A percentile compares a stretch with the other conserved stretches of the same genome.
Conservation (phyloP, 768 basidiomycete genomes). For the Boletus rubroflammeus region DNA sequence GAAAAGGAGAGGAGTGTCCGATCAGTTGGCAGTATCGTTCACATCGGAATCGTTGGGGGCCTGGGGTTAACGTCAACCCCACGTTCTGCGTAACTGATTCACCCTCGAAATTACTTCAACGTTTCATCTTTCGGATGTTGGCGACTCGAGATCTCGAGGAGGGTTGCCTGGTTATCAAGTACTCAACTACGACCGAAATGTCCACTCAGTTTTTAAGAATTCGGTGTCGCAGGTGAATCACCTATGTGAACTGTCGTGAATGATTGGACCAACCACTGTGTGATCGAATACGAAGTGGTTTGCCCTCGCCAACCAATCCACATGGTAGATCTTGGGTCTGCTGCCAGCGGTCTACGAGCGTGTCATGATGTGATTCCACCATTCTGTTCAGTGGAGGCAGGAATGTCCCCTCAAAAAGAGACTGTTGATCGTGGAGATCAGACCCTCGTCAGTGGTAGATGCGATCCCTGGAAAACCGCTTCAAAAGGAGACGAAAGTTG, state of each 20-base stretch:
- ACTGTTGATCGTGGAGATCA: not conserved
- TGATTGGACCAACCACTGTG: not conserved
- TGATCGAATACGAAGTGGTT: not conserved
- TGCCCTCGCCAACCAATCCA: not conserved
- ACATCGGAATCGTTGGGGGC: not conserved
- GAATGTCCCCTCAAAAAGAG: not conserved
- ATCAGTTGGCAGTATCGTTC: not conserved
- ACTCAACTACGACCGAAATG: not conserved
- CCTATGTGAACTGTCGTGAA: not conserved
- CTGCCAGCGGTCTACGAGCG: not conserved
- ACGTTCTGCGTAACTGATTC: not conserved
- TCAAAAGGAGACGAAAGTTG: too few relatives aligned
- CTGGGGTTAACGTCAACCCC: too few relatives aligned
- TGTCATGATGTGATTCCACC: not conserved
- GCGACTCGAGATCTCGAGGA: not conserved
- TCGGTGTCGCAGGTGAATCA: not conserved
- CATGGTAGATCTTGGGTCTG: not conserved
- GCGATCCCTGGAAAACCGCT: not conserved
- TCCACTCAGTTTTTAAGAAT: not conserved
- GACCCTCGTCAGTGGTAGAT: not conserved
- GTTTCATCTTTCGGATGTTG: not conserved
- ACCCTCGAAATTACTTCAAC: too few relatives aligned
- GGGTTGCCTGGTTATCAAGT: not conserved
- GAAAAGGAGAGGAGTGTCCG: not conserved
- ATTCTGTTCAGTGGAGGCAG: not conserved